A percentile compares a stretch with the other conserved stretches of the same genome.
phyloP scores from a whole-genome alignment of 2,329 filamentous ascomycete species.

The Sclerotinia subarctica region DNA sequence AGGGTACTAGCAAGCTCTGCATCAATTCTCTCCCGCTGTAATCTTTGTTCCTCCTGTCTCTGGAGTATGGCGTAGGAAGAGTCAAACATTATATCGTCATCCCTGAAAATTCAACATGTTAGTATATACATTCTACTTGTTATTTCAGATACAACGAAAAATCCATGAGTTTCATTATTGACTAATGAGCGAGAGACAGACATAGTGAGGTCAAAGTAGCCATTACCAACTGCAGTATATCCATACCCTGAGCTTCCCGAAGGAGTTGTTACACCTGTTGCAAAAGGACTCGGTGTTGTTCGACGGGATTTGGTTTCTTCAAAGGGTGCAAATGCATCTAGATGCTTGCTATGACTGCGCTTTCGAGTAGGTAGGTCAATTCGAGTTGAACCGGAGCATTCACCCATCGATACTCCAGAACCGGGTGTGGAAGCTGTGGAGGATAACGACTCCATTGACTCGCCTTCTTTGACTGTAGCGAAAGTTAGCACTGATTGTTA shows the following conservation, averaged over 20 bases:
- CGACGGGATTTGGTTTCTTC: conserved; percentile 35
- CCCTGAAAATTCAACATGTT: conserved; percentile 25
- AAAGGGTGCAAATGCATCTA: conserved; percentile 27
- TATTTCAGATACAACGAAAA: neutral
- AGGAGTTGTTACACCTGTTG: conserved; percentile 29
- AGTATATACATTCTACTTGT: conserved; percentile 2
- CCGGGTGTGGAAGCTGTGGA: conserved; percentile 32
- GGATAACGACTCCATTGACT: conserved; percentile 13
- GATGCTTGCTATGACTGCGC: conserved; percentile 33
- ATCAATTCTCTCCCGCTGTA: conserved; percentile 40
- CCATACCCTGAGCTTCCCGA: conserved; percentile 35
- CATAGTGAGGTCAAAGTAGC: conserved; percentile 31
- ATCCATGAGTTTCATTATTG: neutral
- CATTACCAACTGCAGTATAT: conserved; percentile 28
- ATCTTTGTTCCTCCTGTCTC: conserved; percentile 42
- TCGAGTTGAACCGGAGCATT: conserved; percentile 24
- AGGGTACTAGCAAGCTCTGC: conserved; percentile 37
- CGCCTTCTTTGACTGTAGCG: conserved; percentile 10
- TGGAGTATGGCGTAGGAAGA: conserved; percentile 24
- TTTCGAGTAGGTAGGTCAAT: conserved; percentile 34
- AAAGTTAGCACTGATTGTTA: neutral
- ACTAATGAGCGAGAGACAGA: conserved; percentile 28
- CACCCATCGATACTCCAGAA: conserved; percentile 25
- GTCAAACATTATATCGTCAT: conserved; percentile 30
- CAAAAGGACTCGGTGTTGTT: conserved; percentile 35